A percentile compares a stretch with the other conserved stretches of the same genome.
These are phyloP conservation scores for Waltergamsia citrina DNA, from an alignment of 2,329 filamentous ascomycete species.

Conservation along the genomic window DNA sequence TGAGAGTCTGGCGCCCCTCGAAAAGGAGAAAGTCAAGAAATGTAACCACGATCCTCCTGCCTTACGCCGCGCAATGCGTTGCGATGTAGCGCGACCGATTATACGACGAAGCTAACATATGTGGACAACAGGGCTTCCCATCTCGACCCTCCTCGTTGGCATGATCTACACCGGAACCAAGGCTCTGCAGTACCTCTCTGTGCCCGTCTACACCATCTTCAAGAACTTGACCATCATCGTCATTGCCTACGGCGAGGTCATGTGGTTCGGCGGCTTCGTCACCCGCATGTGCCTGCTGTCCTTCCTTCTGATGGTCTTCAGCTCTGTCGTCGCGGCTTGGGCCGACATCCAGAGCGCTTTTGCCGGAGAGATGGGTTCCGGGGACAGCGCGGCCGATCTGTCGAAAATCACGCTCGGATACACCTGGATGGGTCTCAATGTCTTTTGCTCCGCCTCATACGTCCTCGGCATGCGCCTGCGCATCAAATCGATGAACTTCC, in stretches of 20 bases:
- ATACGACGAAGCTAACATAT: neutral
- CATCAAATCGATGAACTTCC: slow-evolving; percentile 99
- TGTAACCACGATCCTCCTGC: slow-evolving; percentile 48
- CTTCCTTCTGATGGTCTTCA: slow-evolving; percentile 93
- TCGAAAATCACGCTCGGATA: slow-evolving; percentile 97
- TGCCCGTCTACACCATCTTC: slow-evolving; percentile 99
- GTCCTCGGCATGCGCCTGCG: slow-evolving; percentile 93
- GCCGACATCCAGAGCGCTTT: slow-evolving; percentile 88
- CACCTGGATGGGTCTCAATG: slow-evolving; percentile 96
- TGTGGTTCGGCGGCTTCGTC: slow-evolving; percentile 95
- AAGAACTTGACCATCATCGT: slow-evolving; percentile 99
- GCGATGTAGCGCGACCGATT: neutral
- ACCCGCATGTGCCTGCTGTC: slow-evolving; percentile 81
- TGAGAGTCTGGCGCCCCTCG: slow-evolving; percentile 72
- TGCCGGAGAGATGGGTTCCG: slow-evolving; percentile 50
- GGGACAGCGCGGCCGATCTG: slow-evolving; percentile 73
- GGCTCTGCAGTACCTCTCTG: slow-evolving; percentile 90
- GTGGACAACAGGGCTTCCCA: slow-evolving; percentile 77
- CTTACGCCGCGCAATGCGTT: neutral
- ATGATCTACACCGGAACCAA: slow-evolving; percentile 99
- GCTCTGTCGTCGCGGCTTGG: slow-evolving; percentile 92
- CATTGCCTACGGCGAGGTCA: slow-evolving; percentile 94
- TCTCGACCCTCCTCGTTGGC: slow-evolving; percentile 88
- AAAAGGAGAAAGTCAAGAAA: slow-evolving; percentile 80
- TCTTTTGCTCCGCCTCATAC: slow-evolving; percentile 86